Conservation (phyloP, 179 eudicot species). For the Silene vulgaris region DNA sequence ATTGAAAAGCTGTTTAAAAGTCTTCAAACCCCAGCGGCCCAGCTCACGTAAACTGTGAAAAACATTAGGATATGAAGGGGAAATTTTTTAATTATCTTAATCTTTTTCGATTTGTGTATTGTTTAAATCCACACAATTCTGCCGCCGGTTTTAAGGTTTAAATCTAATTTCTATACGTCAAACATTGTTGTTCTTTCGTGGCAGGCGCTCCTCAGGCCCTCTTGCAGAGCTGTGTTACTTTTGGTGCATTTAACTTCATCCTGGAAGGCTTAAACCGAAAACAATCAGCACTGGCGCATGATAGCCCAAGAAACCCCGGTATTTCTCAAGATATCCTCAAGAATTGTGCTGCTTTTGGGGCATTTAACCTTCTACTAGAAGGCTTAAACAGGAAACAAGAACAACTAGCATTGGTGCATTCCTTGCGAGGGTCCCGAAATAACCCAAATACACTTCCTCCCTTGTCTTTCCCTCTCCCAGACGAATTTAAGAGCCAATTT, state of each 20-base stretch:
- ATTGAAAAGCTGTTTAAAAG: neutral
- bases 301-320: conserved; percentile 32
- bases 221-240: conserved; percentile 71
- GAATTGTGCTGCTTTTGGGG: conserved; percentile 76
- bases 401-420: conserved; percentile 65
- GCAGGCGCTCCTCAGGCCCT: conserved; percentile 85
- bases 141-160: neutral
- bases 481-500: conserved; percentile 59
- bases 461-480: conserved; percentile 61
- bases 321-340: conserved; percentile 67
- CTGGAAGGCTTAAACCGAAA: conserved; percentile 73
- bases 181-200: neutral
- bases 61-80: neutral
- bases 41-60: neutral
- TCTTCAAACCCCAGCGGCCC: neutral
- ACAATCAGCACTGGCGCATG: conserved; percentile 71
- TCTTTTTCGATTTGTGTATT: neutral
- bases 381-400: conserved; percentile 67
- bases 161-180: neutral
- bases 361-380: conserved; percentile 65
- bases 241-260: conserved; percentile 75
- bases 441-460: conserved; percentile 43
- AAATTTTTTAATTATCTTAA: neutral
- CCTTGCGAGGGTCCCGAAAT: conserved; percentile 24
- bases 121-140: neutral